A percentile compares a stretch with the other conserved stretches of the same genome.
Evolutionary conservation across 1,139 yeast species (phyloP).

Genomic region (Yamadazyma atlantica): DNA sequence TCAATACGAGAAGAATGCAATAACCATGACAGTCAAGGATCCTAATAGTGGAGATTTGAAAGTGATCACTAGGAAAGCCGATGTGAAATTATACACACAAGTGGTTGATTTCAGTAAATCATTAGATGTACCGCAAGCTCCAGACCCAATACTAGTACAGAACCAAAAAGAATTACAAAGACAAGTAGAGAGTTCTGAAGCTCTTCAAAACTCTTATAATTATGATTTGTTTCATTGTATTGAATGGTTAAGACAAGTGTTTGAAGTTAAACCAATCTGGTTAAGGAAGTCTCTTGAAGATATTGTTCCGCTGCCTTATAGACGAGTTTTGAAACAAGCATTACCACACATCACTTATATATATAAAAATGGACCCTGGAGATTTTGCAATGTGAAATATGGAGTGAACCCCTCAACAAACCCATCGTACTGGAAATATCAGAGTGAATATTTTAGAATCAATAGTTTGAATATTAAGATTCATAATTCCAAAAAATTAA

Average conservation of each 20-base stretch:
- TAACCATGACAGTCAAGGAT: constrained; percentile 60
- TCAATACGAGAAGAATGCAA: constrained; percentile 41
- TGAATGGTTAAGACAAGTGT: constrained; percentile 50
- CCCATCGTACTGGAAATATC: constrained; percentile 56
- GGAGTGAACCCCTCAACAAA: constrained; percentile 71
- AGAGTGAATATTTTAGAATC: constrained; percentile 81
- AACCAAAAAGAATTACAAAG: constrained; percentile 27
- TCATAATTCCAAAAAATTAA: constrained; percentile 1
- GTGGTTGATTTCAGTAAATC: constrained; percentile 34
- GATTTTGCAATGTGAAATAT: constrained; percentile 77
- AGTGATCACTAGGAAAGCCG: constrained; percentile 37
- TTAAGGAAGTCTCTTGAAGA: constrained; percentile 71
- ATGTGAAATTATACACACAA: constrained; percentile 48
- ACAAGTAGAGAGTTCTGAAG: constrained; percentile 7
- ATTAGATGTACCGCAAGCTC: constrained; percentile 28
- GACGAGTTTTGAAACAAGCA: constrained; percentile 64
- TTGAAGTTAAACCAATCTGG: constrained; percentile 81
- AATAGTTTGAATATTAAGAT: constrained; percentile 28
- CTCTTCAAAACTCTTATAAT: constrained; percentile 29
- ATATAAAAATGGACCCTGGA: constrained; percentile 91
- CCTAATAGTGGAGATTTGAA: constrained; percentile 59
- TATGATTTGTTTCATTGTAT: constrained; percentile 48
- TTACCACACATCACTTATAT: constrained; percentile 81
- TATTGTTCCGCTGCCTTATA: constrained; percentile 52
- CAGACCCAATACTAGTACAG: constrained; percentile 39